These are phyloP conservation scores for Phialemonium atrogriseum DNA, from an alignment of 2,329 filamentous ascomycete genomes.

Conservation along the genomic window DNA sequence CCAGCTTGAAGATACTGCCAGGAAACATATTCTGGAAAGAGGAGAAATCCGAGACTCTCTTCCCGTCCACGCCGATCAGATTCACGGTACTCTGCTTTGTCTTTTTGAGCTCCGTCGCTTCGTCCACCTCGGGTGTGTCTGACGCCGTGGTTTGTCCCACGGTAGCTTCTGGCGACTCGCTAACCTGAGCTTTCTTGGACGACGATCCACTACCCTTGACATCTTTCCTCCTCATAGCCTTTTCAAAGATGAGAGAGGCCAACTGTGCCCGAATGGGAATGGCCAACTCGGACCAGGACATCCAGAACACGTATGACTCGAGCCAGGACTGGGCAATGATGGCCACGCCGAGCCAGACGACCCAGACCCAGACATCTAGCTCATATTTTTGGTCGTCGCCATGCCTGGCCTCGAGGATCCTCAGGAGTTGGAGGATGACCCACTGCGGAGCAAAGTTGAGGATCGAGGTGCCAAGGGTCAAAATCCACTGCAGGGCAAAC, in stretches of 20 bases:
- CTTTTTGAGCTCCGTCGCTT: conserved; percentile 37
- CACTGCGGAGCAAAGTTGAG: conserved; percentile 65
- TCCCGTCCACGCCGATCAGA: conserved; percentile 67
- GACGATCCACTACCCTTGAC: conserved; percentile 54
- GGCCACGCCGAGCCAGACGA: conserved; percentile 52
- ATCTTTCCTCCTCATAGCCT: conserved; percentile 70
- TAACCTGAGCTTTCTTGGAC: conserved; percentile 26
- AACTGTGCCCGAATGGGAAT: conserved; percentile 63
- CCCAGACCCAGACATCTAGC: conserved; percentile 57
- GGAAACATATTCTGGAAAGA: conserved; percentile 58
- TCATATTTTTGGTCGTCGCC: conserved; percentile 32
- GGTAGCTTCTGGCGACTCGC: conserved; percentile 19
- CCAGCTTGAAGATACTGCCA: conserved; percentile 52
- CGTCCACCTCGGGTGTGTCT: conserved; percentile 27
- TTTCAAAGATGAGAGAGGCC: conserved; percentile 65
- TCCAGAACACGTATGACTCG: conserved; percentile 60
- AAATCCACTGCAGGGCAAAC: conserved; percentile 49
- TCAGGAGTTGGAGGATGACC: conserved; percentile 57
- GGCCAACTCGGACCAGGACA: conserved; percentile 52
- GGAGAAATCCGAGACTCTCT: conserved; percentile 61
- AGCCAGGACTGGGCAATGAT: conserved; percentile 52
- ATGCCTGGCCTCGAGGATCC: conserved; percentile 49
- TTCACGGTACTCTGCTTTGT: conserved; percentile 68
- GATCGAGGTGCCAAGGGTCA: conserved; percentile 46
- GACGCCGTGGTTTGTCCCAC: conserved; percentile 17